Conservation (phyloP, 1,284 basidiomycete species). For the Ceratobasidium sp. region DNA sequence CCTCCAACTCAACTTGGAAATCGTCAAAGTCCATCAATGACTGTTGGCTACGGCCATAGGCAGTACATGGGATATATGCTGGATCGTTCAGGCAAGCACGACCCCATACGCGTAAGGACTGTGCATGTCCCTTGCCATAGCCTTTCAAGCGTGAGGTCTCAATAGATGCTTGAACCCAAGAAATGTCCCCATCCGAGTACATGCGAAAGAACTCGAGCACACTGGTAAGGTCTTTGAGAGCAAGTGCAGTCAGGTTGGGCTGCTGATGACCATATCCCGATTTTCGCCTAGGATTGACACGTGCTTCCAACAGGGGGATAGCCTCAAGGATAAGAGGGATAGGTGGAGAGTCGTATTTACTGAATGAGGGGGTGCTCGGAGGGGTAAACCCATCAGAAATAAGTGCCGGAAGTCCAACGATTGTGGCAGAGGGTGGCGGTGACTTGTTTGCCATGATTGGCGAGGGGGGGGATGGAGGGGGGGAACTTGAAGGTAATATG, state of each 20-base stretch:
- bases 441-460: too few relatives aligned
- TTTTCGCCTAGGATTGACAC: neutral
- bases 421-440: neutral
- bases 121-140: slow-evolving; percentile 1
- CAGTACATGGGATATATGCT: neutral
- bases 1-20: neutral
- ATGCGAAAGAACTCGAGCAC: neutral
- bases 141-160: neutral
- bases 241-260: neutral
- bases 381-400: neutral
- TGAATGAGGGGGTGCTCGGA: neutral
- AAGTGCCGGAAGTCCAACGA: neutral
- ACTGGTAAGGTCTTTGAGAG: neutral
- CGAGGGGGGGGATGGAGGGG: too few relatives aligned
- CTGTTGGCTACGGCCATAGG: neutral
- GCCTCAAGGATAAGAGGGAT: neutral
- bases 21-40: neutral
- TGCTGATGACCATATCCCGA: neutral
- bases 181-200: neutral
- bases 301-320: neutral
- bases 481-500: too few relatives aligned
- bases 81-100: neutral
- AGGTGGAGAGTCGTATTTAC: neutral
- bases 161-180: neutral
- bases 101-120: neutral